phyloP scores from a whole-genome alignment of 2,329 filamentous ascomycete genomes.

The Penicillium sp. region DNA sequence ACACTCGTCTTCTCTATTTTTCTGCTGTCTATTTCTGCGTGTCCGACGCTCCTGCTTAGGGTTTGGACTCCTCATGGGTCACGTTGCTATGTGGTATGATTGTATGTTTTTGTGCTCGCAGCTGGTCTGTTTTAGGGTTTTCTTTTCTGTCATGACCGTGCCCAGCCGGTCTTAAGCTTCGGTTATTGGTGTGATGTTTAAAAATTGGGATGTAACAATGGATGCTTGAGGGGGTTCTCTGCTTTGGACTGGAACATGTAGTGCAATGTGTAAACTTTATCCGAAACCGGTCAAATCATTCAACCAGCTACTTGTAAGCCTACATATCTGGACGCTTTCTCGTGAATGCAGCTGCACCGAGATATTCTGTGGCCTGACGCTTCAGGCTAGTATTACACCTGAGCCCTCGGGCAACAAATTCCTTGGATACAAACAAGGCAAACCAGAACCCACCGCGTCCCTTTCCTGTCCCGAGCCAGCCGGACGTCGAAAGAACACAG shows the following conservation, averaged over 20 bases:
- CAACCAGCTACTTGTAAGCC: no score
- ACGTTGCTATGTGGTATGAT: slow-evolving; percentile 26
- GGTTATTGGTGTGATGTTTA: background rate
- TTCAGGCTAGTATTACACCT: no score
- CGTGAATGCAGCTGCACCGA: no score
- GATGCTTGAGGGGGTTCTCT: no score
- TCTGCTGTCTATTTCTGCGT: background rate
- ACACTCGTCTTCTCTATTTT: background rate
- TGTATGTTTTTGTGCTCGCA: slow-evolving; percentile 17
- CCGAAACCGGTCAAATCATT: no score
- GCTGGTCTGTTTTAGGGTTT: slow-evolving; percentile 3
- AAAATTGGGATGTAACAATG: no score
- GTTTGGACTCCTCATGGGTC: slow-evolving; percentile 7
- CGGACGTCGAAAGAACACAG: slow-evolving; percentile 9
- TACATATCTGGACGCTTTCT: background rate
- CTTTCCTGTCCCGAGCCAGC: slow-evolving; percentile 13
- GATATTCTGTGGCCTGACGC: no score
- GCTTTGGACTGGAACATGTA: no score
- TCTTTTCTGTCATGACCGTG: background rate
- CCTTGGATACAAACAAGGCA: slow-evolving; percentile 12
- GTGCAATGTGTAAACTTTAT: no score
- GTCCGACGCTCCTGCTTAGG: background rate
- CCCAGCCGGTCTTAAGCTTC: background rate
- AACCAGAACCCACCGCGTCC: slow-evolving; percentile 7
- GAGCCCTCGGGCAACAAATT: slow-evolving; percentile 1